Conservation (phyloP, 305 asterid genomes). For the Fraxinus nigra region DNA sequence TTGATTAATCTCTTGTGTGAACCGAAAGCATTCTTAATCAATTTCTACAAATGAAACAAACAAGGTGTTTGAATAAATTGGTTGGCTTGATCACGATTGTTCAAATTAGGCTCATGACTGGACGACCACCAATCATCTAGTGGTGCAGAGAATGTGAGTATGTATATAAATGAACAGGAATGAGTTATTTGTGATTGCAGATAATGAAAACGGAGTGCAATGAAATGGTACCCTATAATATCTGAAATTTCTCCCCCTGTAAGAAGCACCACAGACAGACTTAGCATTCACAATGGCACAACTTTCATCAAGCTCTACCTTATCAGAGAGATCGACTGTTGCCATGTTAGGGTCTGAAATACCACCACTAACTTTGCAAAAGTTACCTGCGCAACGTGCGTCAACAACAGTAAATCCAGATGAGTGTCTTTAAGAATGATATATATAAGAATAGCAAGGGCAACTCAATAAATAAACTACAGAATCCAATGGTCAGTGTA, state of each 20-base stretch:
- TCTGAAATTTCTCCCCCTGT: conserved; percentile 44
- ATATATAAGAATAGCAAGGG: background rate
- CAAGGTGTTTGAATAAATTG: background rate
- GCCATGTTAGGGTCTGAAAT: conserved; percentile 45
- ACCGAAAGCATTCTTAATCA: conserved; percentile 56
- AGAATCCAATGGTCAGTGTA: background rate
- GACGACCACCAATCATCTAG: background rate
- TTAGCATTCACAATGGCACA: conserved; percentile 24
- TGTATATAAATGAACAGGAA: background rate
- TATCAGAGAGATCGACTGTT: conserved; percentile 54
- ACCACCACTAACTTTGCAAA: conserved; percentile 24
- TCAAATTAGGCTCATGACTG: background rate
- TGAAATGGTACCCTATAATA: conserved; percentile 51
- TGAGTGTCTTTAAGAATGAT: background rate
- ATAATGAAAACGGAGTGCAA: conserved; percentile 2
- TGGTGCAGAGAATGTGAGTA: background rate
- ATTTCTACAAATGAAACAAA: conserved; percentile 35
- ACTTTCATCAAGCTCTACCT: conserved; percentile 29
- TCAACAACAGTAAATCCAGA: background rate
- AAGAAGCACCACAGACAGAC: conserved; percentile 30
- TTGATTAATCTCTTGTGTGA: conserved; percentile 62
- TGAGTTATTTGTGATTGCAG: background rate
- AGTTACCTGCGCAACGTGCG: conserved; percentile 30
- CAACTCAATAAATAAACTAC: background rate
- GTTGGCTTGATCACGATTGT: background rate